phyloP scores from a whole-genome alignment of 768 basidiomycete genomes.

The Dictyophora rubrovolvata region DNA sequence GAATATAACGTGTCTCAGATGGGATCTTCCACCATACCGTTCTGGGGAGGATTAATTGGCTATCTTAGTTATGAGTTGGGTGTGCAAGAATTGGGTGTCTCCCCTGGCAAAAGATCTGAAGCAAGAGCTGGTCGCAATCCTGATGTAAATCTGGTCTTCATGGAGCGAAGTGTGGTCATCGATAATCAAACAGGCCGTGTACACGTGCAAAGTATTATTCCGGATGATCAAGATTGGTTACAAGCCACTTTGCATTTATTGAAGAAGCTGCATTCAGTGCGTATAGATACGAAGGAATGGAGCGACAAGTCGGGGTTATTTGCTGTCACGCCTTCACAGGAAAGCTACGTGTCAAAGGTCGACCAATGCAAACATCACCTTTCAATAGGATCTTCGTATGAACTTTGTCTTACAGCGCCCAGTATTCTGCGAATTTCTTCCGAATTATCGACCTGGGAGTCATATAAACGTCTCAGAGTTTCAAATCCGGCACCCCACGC shows the following conservation, averaged over 20 bases:
- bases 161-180: conserved; percentile 67
- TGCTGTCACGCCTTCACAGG: neutral
- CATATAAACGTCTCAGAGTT: conserved; percentile 60
- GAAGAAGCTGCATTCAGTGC: neutral
- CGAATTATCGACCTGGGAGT: conserved; percentile 50
- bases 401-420: conserved; percentile 78
- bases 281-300: conserved; percentile 14
- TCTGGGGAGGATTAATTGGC: conserved; percentile 79
- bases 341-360: conserved; percentile 57
- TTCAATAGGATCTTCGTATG: conserved; percentile 82
- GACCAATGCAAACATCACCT: conserved; percentile 61
- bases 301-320: conserved; percentile 10
- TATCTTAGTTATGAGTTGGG: conserved; percentile 76
- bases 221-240: conserved; percentile 55
- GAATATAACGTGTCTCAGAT: conserved; percentile 30
- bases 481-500: conserved; percentile 87
- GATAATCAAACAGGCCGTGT: conserved; percentile 41
- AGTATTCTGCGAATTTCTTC: conserved; percentile 38
- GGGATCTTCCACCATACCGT: conserved; percentile 49
- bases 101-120: conserved; percentile 22
- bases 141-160: conserved; percentile 67
- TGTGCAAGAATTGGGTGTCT: conserved; percentile 41
- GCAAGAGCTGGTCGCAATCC: conserved; percentile 23
- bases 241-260: conserved; percentile 12
- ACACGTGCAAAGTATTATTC: conserved; percentile 56